Evolutionary conservation across 208 protist genomes (phyloP).

Genomic region (Angomonas desouzai): DNA sequence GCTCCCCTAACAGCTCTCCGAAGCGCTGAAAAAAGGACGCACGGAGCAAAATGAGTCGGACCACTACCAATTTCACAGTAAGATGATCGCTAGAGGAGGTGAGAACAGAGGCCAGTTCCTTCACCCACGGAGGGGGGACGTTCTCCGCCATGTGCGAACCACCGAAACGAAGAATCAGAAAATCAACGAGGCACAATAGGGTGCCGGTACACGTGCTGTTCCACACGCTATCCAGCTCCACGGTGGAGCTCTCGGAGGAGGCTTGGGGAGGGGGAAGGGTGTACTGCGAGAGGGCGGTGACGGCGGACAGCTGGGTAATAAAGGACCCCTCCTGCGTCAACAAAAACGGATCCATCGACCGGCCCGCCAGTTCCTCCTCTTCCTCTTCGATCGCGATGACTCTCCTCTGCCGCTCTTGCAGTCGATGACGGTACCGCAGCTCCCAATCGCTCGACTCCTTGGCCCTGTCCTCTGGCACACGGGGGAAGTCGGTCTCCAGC

Average conservation of each 20-base stretch:
- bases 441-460: conserved; percentile 11
- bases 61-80: conserved; percentile 53
- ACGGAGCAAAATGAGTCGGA: conserved; percentile 52
- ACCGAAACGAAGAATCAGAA: conserved; percentile 21
- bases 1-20: conserved; percentile 31
- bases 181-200: conserved; percentile 30
- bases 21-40: conserved; percentile 42
- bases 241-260: background rate
- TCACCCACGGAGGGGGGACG: conserved; percentile 48
- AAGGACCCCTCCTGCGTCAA: background rate
- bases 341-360: background rate
- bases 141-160: background rate
- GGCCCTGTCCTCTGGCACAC: background rate
- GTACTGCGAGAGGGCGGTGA: background rate
- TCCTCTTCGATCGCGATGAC: background rate
- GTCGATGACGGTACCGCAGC: conserved; percentile 2
- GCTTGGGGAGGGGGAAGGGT: background rate
- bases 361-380: background rate
- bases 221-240: conserved; percentile 32
- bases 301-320: background rate
- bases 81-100: conserved; percentile 12
- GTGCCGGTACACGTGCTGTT: conserved; percentile 29
- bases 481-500: background rate
- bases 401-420: background rate
- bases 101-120: conserved; percentile 44